Conservation (phyloP, 768 basidiomycete genomes). For the Jaapia argillacea region DNA sequence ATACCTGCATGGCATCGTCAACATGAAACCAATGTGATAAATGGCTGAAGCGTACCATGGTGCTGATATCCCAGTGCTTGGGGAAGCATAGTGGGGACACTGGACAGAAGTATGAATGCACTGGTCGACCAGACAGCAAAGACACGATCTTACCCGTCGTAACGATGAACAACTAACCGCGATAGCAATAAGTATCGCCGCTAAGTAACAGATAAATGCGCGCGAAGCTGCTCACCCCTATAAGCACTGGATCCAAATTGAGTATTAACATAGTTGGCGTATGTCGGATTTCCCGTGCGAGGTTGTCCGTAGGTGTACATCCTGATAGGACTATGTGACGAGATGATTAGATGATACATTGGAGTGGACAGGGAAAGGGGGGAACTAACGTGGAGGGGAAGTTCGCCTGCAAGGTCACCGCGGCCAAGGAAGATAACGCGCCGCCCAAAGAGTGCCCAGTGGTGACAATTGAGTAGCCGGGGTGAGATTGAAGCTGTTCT, state of each 20-base stretch:
- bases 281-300: slow-evolving; percentile 13
- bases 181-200: slow-evolving; percentile 1
- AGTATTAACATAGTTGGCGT: neutral
- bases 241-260: neutral
- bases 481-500: slow-evolving; percentile 24
- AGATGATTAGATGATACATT: neutral
- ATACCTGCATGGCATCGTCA: slow-evolving; percentile 22
- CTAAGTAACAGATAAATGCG: neutral
- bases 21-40: neutral
- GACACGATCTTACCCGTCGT: slow-evolving; percentile 29
- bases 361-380: neutral
- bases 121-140: neutral
- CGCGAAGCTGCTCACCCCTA: neutral
- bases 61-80: slow-evolving; percentile 39
- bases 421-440: slow-evolving; percentile 36
- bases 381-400: slow-evolving; percentile 25
- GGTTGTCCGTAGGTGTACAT: slow-evolving; percentile 40
- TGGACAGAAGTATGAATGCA: slow-evolving; percentile 8
- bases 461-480: slow-evolving; percentile 30
- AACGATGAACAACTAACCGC: slow-evolving; percentile 35
- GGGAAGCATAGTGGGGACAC: slow-evolving; percentile 44
- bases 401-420: slow-evolving; percentile 31
- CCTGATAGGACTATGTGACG: slow-evolving; percentile 6
- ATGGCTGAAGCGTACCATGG: slow-evolving; percentile 26
- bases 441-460: slow-evolving; percentile 49